Evolutionary conservation across 352 stramenopile genomes (phyloP).

Genomic region (Phytopythium ostracodes): DNA sequence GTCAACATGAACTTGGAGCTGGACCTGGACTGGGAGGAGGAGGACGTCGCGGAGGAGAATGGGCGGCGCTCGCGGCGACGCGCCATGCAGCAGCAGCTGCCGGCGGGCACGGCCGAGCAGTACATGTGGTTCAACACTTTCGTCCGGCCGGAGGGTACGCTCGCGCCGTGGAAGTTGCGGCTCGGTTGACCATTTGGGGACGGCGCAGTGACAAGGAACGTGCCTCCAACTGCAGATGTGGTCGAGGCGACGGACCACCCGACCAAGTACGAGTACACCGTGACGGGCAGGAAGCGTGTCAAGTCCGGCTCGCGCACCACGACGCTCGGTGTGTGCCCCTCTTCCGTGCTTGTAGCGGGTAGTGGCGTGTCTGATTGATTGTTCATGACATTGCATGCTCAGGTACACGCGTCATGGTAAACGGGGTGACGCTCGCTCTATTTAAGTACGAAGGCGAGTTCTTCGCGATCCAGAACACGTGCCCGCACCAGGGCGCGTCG

Average conservation of each 20-base stretch:
- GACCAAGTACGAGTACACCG: constrained; percentile 70
- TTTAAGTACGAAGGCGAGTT: constrained; percentile 71
- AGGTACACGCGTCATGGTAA: constrained; percentile 62
- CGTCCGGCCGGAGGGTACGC: constrained; percentile 50
- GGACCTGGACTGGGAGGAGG: constrained; percentile 31
- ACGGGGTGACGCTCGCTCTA: constrained; percentile 71
- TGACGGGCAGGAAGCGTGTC: constrained; percentile 67
- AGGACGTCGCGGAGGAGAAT: constrained; percentile 20
- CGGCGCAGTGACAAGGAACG: constrained; percentile 4
- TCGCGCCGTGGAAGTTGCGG: not conserved
- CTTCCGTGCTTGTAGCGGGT: not conserved
- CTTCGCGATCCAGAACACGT: constrained; percentile 76
- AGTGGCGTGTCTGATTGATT: not conserved
- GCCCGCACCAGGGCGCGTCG: constrained; percentile 74
- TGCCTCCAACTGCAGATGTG: constrained; percentile 38
- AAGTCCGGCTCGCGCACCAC: constrained; percentile 58
- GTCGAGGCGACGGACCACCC: constrained; percentile 67
- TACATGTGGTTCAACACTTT: constrained; percentile 71
- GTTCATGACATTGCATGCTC: not conserved
- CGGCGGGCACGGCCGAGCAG: constrained; percentile 14
- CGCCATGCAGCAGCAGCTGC: constrained; percentile 10
- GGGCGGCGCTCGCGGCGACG: constrained; percentile 11
- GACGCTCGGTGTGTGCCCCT: constrained; percentile 45
- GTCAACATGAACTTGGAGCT: constrained; percentile 16
- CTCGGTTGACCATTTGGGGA: not conserved